Evolutionary conservation across 2,329 filamentous ascomycete genomes (phyloP).

Genomic region (Akanthomyces lecanii): DNA sequence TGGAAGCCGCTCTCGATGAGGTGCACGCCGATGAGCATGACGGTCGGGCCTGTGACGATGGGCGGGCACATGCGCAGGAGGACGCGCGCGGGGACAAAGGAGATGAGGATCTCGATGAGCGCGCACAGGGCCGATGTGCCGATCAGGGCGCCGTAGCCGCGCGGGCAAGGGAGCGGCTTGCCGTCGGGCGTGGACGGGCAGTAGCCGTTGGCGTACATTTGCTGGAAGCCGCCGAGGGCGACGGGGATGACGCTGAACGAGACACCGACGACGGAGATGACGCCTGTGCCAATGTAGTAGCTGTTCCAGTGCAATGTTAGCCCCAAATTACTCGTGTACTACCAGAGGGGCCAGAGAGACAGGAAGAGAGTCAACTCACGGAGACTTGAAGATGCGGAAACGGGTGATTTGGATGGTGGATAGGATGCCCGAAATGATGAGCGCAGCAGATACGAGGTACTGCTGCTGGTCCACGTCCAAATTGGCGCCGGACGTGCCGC

Average conservation of each 20-base stretch:
- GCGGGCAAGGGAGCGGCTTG: conserved; percentile 66
- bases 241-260: conserved; percentile 75
- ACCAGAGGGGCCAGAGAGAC: neutral
- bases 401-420: conserved; percentile 73
- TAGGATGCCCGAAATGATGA: conserved; percentile 74
- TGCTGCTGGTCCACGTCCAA: conserved; percentile 58
- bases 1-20: conserved; percentile 69
- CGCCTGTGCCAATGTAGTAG: conserved; percentile 73
- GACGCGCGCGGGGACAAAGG: conserved; percentile 65
- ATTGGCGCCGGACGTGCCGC: conserved; percentile 58
- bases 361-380: conserved; percentile 32
- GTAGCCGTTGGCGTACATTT: conserved; percentile 75
- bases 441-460: conserved; percentile 73
- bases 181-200: conserved; percentile 58
- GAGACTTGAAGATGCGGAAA: conserved; percentile 66
- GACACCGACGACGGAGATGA: conserved; percentile 75
- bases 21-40: conserved; percentile 67
- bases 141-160: conserved; percentile 68
- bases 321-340: no score
- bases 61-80: conserved; percentile 75
- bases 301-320: conserved; percentile 31
- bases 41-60: conserved; percentile 69
- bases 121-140: conserved; percentile 64
- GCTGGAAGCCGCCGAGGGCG: conserved; percentile 64
- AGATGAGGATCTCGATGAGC: conserved; percentile 67